Percentiles rank a stretch among this genome's conserved stretches.
Evolutionary conservation across 371 early-diverging fungal genomes (phyloP).

Genomic region (Rhizopus sp.): DNA sequence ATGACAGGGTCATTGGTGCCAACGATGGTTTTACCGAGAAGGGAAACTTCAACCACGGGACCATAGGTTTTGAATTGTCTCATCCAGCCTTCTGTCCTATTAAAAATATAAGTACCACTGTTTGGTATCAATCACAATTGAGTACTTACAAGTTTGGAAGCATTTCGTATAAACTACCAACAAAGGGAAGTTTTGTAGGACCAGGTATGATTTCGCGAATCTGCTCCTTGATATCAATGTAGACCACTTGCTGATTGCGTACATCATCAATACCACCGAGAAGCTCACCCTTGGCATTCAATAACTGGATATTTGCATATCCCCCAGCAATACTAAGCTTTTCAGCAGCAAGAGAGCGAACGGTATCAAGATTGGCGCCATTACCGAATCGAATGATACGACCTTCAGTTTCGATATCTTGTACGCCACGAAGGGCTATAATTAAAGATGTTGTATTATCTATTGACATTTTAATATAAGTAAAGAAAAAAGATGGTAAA

Average conservation of each 20-base stretch:
- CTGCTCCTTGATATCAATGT: conserved; percentile 22
- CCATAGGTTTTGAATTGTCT: conserved; percentile 32
- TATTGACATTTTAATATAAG: conserved; percentile 7
- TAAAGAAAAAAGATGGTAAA: too few relatives aligned
- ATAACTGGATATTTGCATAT: conserved; percentile 13
- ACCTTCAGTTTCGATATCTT: conserved; percentile 31
- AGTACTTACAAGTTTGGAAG: conserved; percentile 35
- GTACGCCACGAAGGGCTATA: conserved; percentile 21
- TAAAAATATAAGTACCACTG: not conserved
- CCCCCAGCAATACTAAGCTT: conserved; percentile 23
- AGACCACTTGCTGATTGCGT: conserved; percentile 29
- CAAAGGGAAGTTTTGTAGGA: conserved; percentile 30
- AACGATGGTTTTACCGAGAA: conserved; percentile 24
- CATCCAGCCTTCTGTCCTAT: conserved; percentile 29
- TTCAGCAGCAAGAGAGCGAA: conserved; percentile 33
- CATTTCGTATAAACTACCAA: conserved; percentile 41
- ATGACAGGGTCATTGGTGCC: conserved; percentile 39
- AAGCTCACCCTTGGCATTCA: conserved; percentile 17
- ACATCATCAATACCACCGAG: conserved; percentile 25
- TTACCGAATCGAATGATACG: conserved; percentile 30
- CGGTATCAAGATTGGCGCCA: conserved; percentile 29
- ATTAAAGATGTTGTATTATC: conserved; percentile 34
- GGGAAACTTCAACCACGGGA: conserved; percentile 31
- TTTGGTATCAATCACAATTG: not conserved
- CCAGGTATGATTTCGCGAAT: conserved; percentile 34